These are phyloP conservation scores for Cronartium quercuum DNA, from an alignment of 1,284 basidiomycete species.

Conservation along the genomic window DNA sequence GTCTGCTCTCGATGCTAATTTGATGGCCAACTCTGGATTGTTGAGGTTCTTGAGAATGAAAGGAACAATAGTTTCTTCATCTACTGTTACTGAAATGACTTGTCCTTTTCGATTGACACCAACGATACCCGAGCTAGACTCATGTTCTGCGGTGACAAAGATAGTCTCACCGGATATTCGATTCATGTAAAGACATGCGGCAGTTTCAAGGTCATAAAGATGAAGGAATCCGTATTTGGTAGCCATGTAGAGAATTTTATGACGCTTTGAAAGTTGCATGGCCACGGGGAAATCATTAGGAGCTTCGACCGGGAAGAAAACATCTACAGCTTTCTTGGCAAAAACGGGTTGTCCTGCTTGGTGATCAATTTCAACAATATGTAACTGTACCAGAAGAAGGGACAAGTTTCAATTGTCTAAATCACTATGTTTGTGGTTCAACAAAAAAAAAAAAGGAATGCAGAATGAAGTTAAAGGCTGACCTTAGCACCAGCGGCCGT, in stretches of 20 bases:
- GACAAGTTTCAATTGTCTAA: not conserved
- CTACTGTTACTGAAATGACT: conserved; percentile 91
- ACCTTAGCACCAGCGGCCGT: conserved; percentile 96
- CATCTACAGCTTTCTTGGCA: conserved; percentile 95
- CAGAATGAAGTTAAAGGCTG: conserved; percentile 47
- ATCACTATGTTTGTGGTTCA: not conserved
- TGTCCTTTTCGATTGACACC: conserved; percentile 99
- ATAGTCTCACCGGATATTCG: conserved; percentile 99
- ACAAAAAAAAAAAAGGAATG: not conserved
- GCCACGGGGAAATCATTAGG: conserved; percentile 99
- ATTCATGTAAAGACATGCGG: conserved; percentile 99
- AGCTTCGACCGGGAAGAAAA: conserved; percentile 98
- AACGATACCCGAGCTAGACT: conserved; percentile 88
- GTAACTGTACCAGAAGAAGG: conserved; percentile 59
- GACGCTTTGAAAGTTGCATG: conserved; percentile 96
- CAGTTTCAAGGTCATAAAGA: conserved; percentile 97
- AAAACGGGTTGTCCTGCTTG: conserved; percentile 84
- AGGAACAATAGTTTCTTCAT: conserved; percentile 91
- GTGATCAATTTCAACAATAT: conserved; percentile 98
- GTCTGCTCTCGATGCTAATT: conserved; percentile 92
- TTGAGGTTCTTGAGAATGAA: conserved; percentile 90
- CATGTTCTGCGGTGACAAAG: conserved; percentile 96
- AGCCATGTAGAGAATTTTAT: conserved; percentile 94
- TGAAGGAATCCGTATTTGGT: conserved; percentile 99
- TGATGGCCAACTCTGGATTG: conserved; percentile 97